A percentile compares a stretch with the other conserved stretches of the same genome.
Conservation (phyloP, 2,329 filamentous ascomycete genomes). For the Colletotrichum sidae region DNA sequence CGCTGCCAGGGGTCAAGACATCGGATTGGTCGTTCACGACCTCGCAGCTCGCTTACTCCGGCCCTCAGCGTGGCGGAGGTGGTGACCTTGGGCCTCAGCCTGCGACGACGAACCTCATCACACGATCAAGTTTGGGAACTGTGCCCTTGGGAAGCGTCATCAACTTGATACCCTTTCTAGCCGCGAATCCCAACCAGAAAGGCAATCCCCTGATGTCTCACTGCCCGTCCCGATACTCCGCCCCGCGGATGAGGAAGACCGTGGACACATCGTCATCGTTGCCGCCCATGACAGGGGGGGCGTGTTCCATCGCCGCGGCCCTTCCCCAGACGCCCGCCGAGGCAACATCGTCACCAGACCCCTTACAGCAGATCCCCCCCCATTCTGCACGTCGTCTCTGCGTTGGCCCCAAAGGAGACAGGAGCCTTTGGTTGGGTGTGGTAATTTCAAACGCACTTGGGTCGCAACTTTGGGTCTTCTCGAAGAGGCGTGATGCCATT, state of each 20-base stretch:
- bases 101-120: slow-evolving; percentile 20
- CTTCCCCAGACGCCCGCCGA: slow-evolving; percentile 14
- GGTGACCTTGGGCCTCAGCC: slow-evolving; percentile 1
- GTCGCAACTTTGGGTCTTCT: slow-evolving; percentile 1
- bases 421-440: slow-evolving; percentile 4
- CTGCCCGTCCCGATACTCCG: slow-evolving; percentile 11
- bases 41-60: slow-evolving; percentile 7
- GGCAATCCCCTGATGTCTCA: slow-evolving; percentile 9
- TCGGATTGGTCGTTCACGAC: not conserved
- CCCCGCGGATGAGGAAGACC: not conserved
- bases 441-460: not conserved
- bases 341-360: slow-evolving; percentile 26
- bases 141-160: not conserved
- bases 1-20: not conserved
- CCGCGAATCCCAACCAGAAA: not conserved
- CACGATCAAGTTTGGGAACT: slow-evolving; percentile 10
- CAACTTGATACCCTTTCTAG: not conserved
- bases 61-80: slow-evolving; percentile 9
- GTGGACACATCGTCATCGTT: not conserved
- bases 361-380: slow-evolving; percentile 1
- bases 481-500: slow-evolving; percentile 6
- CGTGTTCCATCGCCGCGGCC: not conserved
- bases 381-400: not conserved
- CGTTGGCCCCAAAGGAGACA: not conserved
- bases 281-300: not conserved